Base-by-base conservation (phyloP, 805 yeast species). In the Saccharomyces kudriavzevii region DNA sequence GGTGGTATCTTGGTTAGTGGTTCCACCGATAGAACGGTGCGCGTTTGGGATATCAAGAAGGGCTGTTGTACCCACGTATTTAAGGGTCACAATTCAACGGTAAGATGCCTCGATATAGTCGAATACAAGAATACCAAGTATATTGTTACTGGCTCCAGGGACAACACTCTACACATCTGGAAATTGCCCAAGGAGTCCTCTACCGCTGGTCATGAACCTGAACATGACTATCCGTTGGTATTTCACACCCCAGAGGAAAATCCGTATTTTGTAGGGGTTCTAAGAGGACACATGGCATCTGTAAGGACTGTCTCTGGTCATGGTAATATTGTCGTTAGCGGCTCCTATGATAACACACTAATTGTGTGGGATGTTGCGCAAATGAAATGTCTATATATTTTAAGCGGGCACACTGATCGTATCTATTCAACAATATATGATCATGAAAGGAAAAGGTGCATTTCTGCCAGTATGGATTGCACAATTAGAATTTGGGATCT, bases 11-110 rank as follows among this genome's bases (percentile, higher is more conserved):
- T 94, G 47, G 96, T 92, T 0, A 87, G 95, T 55, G 99, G 98
- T 0, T 86, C 96, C 1, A 92, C 97, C 0, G 99, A 94, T 70
- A 79, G 97, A 60, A 85, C 96, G 0, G 96, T 94, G 2, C 79
- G 99, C 54, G 83, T 94, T 4, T 94, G 99, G 99, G 89, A 91
- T 66, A 82, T 91, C 56, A 77, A 80, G 53, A 83, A 86, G 24
- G 96, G 92, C 1, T 78, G 78, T 58, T 92, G 98, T 67, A 89
- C 97, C 0, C 97, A 92, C 69, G 81, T 94, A 2, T 89, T 94
- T 67, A 77, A 84, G 53, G 97, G 97, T 0, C 98, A 91, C 64
- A 84, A 91, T 0, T 89, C 97, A 0, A 91, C 98, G 0, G 96
- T 91, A 24, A 77, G 98, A 65, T 92, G 97, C 66, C 75, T 92